Evolutionary conservation across 306 rosid genomes (phyloP).

Genomic region (Inga oerstediana): DNA sequence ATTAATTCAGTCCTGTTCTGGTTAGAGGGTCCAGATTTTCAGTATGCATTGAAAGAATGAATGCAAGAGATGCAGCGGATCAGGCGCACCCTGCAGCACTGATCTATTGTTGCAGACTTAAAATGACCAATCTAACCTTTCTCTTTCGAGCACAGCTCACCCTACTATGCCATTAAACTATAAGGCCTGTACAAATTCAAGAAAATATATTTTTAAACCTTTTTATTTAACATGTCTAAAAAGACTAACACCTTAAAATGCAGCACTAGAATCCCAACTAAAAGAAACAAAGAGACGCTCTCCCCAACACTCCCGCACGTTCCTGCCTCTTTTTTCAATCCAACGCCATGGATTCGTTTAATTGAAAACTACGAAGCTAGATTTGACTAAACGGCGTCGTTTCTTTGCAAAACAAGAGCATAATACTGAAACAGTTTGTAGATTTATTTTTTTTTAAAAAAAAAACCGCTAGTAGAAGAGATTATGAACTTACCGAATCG

Average conservation of each 20-base stretch:
- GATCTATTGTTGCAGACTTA: neutral
- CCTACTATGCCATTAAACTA: too few species aligned
- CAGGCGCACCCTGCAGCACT: neutral
- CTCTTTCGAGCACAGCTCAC: too few species aligned
- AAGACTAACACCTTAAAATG: neutral
- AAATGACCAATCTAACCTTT: neutral
- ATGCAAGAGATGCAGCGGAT: neutral
- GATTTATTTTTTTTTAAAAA: too few species aligned
- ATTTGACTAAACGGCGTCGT: neutral
- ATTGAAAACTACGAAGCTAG: neutral
- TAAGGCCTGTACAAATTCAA: too few species aligned
- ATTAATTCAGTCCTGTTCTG: neutral
- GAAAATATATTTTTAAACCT: too few species aligned
- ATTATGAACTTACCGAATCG: constrained; percentile 49
- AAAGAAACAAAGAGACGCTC: neutral
- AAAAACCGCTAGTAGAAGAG: neutral
- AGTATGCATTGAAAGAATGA: neutral
- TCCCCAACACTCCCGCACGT: neutral
- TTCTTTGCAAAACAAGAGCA: neutral
- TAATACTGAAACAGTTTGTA: too few species aligned
- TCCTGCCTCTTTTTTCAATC: neutral
- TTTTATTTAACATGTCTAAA: neutral
- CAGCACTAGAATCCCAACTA: neutral
- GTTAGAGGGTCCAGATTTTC: neutral
- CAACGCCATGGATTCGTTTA: neutral